Evolutionary conservation across 495 filamentous ascomycete species (phyloP), one percentile per base, ranked within the genome.

Genomic region (Talaromyces wortmannii): DNA sequence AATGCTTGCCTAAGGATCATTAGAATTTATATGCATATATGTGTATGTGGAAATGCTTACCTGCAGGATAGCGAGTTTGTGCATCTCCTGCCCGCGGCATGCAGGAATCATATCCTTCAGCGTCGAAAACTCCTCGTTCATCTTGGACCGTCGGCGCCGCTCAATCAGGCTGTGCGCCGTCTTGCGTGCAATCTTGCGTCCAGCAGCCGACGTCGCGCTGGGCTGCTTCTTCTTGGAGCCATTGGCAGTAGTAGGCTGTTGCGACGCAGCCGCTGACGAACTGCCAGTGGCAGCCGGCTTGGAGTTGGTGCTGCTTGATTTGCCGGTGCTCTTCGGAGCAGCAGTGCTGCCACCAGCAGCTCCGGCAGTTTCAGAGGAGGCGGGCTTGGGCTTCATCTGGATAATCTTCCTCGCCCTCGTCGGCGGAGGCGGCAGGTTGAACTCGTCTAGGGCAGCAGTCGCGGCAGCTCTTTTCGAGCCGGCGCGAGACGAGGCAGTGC

Each of bases 81-180:
- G 94, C 94, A 98, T 98, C 63, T 96, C 91, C 56, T 89, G 86
- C 16, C 91, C 90, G 31, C 58, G 67, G 63, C 94, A 97, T 1
- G 94, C 95, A 1, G 95, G 95, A 59, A 98, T 95, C 87, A 98
- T 88, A 64, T 87, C 83, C 73, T 97, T 97, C 56, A 98, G 73
- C 13, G 94, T 87, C 1, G 82, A 86, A 73, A 98, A 98, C 69
- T 97, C 94, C 63, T 97, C 94, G 62, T 98, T 98, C 94, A 98
- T 98, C 77, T 97, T 98, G 5, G 89, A 95, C 49, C 94, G 78
- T 59, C 94, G 76, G 48, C 95, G 74, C 13, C 94, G 81, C 72
- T 98, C 94, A 63, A 98, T 98, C 61, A 97, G 68, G 60, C 90
- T 95, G 63, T 98, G 94, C 3, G 94, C 94, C 2, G 95, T 98